Evolutionary conservation across 345 rosid species (phyloP), one percentile per base, ranked within the genome.

Genomic region (Lumnitzera racemosa): DNA sequence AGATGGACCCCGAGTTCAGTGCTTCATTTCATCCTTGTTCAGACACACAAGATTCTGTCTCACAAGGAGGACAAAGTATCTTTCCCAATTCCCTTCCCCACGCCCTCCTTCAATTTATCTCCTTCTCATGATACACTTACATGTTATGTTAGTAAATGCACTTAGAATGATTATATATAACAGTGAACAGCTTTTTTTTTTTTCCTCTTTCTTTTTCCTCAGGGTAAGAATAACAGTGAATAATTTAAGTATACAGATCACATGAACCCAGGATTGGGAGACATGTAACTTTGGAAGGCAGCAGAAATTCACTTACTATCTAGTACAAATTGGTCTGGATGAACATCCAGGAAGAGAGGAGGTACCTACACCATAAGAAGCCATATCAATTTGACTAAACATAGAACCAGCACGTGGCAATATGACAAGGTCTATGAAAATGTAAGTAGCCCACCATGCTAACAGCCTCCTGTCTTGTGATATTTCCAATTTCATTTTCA

Each of bases 381-480:
- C 47, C 47, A 15, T 46, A 54, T 10, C 17, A 23, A 14, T 43
- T 48, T 57, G 41, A 61, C 47, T 47, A 24, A 53, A 25, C 15
- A 36, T 36, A 24, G 59, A 15, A 46, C 46, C 17, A 15, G 46
- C 47, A 24, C 9, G 8, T 49, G 12, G 11, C 31, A 51, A 24
- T 48, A 62, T 15, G 23, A 5, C 46, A 16, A 7, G 11, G 49
- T 16, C 24, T 20, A 27, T 52, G 2, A 56, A 27, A 47, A 51
- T 46, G 14, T 43, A 24, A 60, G 60, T 11, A 51, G 55, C 90
- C 65, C 75, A 94, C 97, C 95, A 90, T 94, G 84, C 99, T 90
- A 61, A 90, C 99, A 58, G 99, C 89, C 74, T 90, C 96, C 73
- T 94, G 99, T 69, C 99, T 81, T 50, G 92, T 94, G 64, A 94